phyloP scores from a whole-genome alignment of 306 rosid species.

The Vicia villosa region DNA sequence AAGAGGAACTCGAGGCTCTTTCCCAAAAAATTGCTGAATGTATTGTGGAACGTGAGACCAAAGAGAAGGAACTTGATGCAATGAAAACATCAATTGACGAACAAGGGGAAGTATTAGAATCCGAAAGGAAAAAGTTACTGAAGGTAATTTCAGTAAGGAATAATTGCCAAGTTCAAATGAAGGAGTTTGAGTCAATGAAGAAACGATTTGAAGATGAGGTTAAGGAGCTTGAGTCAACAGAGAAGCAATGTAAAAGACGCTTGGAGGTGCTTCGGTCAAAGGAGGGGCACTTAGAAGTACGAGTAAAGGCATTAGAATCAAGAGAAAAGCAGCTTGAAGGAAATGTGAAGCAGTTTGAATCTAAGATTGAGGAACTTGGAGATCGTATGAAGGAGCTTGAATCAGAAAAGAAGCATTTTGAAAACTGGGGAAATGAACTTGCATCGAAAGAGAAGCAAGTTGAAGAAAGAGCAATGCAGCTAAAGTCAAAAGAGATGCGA shows the following conservation, averaged over 20 bases:
- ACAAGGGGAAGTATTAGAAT: slow-evolving; percentile 22
- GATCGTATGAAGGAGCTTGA: slow-evolving; percentile 29
- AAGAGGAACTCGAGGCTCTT: slow-evolving; percentile 30
- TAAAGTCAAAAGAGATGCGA: not conserved
- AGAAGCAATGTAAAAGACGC: not conserved
- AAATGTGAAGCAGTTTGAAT: not conserved
- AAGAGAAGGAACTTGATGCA: slow-evolving; percentile 35
- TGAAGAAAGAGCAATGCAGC: not conserved
- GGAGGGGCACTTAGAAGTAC: slow-evolving; percentile 28
- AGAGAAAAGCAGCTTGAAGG: slow-evolving; percentile 2
- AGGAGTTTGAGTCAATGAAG: slow-evolving; percentile 35
- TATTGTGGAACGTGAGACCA: slow-evolving; percentile 25
- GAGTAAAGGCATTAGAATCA: not conserved
- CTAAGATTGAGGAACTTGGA: not conserved
- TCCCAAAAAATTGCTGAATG: not conserved
- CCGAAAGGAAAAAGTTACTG: slow-evolving; percentile 31
- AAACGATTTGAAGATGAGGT: slow-evolving; percentile 14
- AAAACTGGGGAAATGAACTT: not conserved
- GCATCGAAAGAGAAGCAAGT: not conserved
- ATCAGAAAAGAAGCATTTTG: not conserved
- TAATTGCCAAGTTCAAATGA: not conserved
- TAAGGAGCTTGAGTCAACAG: not conserved
- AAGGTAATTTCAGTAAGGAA: not conserved
- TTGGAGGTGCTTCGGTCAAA: slow-evolving; percentile 28
- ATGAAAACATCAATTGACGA: not conserved